Evolutionary conservation across 192 early-diverging fungal species (phyloP).

Genomic region (Gigaspora rosea): DNA sequence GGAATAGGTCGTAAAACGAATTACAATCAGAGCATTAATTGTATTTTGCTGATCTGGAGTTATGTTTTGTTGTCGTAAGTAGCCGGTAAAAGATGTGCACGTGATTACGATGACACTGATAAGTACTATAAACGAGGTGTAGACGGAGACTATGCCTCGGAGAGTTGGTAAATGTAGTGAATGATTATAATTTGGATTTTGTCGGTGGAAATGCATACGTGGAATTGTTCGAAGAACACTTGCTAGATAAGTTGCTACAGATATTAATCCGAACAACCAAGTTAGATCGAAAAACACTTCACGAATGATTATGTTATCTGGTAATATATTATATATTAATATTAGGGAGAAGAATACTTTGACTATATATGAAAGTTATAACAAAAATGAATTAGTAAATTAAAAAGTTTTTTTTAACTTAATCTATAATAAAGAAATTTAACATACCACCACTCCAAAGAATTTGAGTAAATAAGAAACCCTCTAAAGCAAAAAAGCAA

Average conservation of each 20-base stretch:
- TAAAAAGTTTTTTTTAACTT: neutral
- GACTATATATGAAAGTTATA: neutral
- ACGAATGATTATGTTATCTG: neutral
- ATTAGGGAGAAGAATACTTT: neutral
- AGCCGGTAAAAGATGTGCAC: neutral
- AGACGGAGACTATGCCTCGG: neutral
- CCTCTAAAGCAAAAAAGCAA: constrained; percentile 15
- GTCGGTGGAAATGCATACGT: constrained; percentile 22
- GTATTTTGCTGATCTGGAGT: neutral
- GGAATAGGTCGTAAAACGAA: neutral
- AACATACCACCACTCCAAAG: constrained; percentile 5
- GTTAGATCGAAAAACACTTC: neutral
- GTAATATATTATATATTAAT: neutral
- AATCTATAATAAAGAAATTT: neutral
- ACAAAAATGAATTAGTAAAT: neutral
- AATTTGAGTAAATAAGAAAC: constrained; percentile 20
- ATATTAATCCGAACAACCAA: neutral
- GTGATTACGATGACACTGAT: neutral
- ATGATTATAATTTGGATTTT: constrained; percentile 12
- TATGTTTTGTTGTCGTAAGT: neutral
- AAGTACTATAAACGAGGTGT: neutral
- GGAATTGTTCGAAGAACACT: constrained; percentile 19
- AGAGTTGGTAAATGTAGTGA: constrained; percentile 9
- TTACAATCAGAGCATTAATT: neutral
- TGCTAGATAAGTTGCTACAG: constrained; percentile 3